Percentiles rank a stretch among this genome's conserved stretches.
These are phyloP conservation scores for Saccharomyces hybrid DNA, from an alignment of 1,139 yeast genomes.

Conservation along the genomic window DNA sequence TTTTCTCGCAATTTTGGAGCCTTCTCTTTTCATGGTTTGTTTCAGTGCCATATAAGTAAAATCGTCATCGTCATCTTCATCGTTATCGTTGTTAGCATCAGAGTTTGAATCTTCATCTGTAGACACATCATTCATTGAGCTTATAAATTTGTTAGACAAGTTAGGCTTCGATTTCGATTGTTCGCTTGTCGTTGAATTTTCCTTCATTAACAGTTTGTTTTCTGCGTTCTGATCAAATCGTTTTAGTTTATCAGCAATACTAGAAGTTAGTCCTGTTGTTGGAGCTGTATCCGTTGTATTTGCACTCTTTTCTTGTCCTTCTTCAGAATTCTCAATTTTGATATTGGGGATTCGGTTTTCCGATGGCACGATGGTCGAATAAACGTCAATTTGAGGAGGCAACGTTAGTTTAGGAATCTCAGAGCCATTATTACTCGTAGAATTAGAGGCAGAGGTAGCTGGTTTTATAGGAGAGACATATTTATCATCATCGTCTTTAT, in stretches of 20 bases:
- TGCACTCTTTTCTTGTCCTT: neutral
- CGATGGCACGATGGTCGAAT: neutral
- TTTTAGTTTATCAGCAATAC: neutral
- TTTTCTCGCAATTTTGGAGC: neutral
- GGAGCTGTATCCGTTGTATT: neutral
- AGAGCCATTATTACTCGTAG: neutral
- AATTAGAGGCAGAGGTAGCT: neutral
- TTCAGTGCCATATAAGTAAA: slow-evolving; percentile 11
- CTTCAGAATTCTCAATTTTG: neutral
- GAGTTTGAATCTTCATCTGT: neutral
- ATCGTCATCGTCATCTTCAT: slow-evolving; percentile 7
- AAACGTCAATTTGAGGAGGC: neutral
- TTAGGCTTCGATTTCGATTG: neutral
- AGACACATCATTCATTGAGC: neutral
- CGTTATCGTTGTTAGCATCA: slow-evolving; percentile 6
- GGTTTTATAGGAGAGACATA: neutral
- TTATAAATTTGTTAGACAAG: neutral
- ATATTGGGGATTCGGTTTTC: neutral
- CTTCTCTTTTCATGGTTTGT: slow-evolving; percentile 8
- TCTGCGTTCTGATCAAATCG: neutral
- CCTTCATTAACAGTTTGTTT: neutral
- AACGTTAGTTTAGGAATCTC: neutral
- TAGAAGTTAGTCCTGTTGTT: neutral
- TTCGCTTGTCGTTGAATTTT: neutral
- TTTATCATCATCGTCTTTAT: neutral